Base-by-base conservation (phyloP, 2,329 filamentous ascomycete species). In the Alternaria brassicicola region DNA sequence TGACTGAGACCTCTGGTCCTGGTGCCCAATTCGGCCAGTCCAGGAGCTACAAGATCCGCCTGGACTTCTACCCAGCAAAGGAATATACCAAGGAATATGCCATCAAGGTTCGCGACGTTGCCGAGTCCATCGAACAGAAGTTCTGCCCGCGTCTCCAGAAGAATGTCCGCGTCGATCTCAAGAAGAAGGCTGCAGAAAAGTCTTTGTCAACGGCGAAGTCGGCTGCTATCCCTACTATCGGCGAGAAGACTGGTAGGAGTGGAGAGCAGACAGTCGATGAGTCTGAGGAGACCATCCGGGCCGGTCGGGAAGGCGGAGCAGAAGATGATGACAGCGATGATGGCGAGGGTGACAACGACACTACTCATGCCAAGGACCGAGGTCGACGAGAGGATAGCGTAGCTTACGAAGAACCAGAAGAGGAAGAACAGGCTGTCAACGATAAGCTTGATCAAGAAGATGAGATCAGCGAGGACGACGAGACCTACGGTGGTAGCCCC, bases 341-440 rank as follows among this genome's bases (percentile, higher is more conserved):
- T 54, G 85, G 83, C 60, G 81, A 86, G 52, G 82, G 82, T 19
- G 81, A 83, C 13, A 79, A 77, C 53, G 81, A 83, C 63, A 80
- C 86, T 48, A 93, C 88, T 4, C 87, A 85, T 62, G 87, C 86
- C 67, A 96, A 92, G 79, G 85, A 88, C 71, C 87, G 85, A 68
- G 86, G 88, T 43, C 95, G 96, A 75, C 88, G 91, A 38, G 83
- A 85, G 51, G 91, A 97, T 77, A 91, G 89, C 28, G 88, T 94
- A 2, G 95, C 92, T 13, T 98, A 97, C 67, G 94, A 92, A 36
- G 91, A 89, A 31, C 96, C 96, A 45, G 95, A 98, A 72, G 93
- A 97, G 5, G 94, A 94, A 4, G 95, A 98, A 71, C 86, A 92
- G 65, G 88, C 85, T 33, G 87, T 96, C 53, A 88, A 89, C 68